These are phyloP conservation scores for Ajuga chamaepitys DNA, from an alignment of 257 asterid genomes.

Conservation along the genomic window DNA sequence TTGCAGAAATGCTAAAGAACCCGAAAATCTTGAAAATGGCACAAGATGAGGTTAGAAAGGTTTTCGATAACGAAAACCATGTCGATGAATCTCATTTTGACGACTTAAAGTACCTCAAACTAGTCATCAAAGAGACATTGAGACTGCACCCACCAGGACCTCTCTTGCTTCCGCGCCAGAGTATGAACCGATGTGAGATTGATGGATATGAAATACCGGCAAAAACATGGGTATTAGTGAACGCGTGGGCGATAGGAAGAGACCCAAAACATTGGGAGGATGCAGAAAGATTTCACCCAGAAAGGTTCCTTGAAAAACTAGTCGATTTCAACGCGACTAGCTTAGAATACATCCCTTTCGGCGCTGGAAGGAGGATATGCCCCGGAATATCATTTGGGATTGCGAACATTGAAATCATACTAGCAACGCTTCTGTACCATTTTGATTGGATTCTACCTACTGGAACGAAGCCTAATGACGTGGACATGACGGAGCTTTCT, in stretches of 20 bases:
- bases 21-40: constrained; percentile 11
- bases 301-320: constrained; percentile 7
- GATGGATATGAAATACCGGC: constrained; percentile 15
- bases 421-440: constrained; percentile 19
- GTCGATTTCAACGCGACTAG: neutral
- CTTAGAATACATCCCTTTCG: constrained; percentile 19
- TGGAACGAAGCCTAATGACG: constrained; percentile 10
- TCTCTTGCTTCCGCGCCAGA: constrained; percentile 11
- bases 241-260: constrained; percentile 19
- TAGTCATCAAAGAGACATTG: constrained; percentile 18
- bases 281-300: constrained; percentile 12
- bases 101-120: constrained; percentile 5
- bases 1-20: constrained; percentile 19
- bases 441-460: constrained; percentile 22
- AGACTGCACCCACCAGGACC: constrained; percentile 21
- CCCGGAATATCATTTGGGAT: constrained; percentile 15
- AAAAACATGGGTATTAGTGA: constrained; percentile 7
- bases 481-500: constrained; percentile 14
- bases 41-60: constrained; percentile 10
- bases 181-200: neutral
- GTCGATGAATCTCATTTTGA: neutral
- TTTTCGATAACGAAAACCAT: neutral
- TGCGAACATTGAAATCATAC: neutral
- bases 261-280: constrained; percentile 21
- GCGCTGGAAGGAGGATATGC: constrained; percentile 27